Evolutionary conservation across 768 basidiomycete genomes (phyloP), one percentile per base, ranked within the genome.

Genomic region (Leccinum subtestaceum): DNA sequence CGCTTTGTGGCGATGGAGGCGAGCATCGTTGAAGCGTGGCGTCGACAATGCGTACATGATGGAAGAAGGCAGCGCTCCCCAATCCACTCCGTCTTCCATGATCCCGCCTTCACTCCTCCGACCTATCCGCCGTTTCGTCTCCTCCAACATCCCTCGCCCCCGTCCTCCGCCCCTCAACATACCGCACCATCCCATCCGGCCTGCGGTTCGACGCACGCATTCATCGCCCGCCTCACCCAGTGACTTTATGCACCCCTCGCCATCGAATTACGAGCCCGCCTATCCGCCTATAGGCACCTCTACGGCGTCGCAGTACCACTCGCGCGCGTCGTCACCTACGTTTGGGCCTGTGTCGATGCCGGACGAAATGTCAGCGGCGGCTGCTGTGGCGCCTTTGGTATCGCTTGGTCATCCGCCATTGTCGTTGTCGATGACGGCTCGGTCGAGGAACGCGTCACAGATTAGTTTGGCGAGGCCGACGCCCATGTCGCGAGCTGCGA

Each of bases 381-480:
- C 43, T 19, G n/a, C 43, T 0, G 43, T 43, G 10, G 63, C 60
- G 60, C 64, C 38, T 34, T 29, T 56, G 57, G 19, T 58, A 63
- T 61, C 63, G 68, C 74, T 69, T 66, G 75, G 72, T 49, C 58
- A 72, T 12, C 71, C 77, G 58, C 75, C 76, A 43, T 10, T 43
- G 23, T 70, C 82, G 52, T 75, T 82, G 55, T 79, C 82, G 27
- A 59, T 69, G 52, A 60, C 55, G 2, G 75, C 83, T 52, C 82
- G 88, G 15, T 90, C 88, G 63, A 77, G 85, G 63, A 90, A 88
- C 62, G 77, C 79, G 8, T 89, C 88, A 4, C 82, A 85, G 70
- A 80, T 85, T 69, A 89, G 81, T 67, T 67, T 89, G 43, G 77
- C 83, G 38, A 78, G 86, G 53, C 77, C 75, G 54, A 63, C 59